These are phyloP conservation scores for Komagataella populi DNA, from an alignment of 805 yeast species.

Conservation along the genomic window DNA sequence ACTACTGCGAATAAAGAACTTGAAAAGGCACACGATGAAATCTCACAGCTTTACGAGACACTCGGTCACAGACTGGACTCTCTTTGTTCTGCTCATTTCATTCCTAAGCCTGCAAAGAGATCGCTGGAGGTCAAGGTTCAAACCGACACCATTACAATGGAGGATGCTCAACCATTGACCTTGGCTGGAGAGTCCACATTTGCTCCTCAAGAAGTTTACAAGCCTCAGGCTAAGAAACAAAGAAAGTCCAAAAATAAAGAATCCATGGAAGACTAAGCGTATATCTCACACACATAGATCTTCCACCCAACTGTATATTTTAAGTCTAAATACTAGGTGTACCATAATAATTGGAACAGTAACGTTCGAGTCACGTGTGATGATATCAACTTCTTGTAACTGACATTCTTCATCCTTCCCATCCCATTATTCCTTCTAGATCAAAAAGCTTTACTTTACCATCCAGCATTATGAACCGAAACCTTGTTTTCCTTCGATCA, in stretches of 20 bases:
- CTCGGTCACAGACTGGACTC: slow-evolving; percentile 72
- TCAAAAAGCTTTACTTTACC: background rate
- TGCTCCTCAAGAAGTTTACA: slow-evolving; percentile 93
- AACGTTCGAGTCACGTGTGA: background rate
- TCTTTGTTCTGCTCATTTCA: slow-evolving; percentile 84
- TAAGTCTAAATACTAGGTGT: background rate
- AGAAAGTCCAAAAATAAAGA: slow-evolving; percentile 5
- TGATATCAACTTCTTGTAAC: background rate
- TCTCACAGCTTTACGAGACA: slow-evolving; percentile 45
- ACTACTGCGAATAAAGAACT: slow-evolving; percentile 43
- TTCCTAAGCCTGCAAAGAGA: slow-evolving; percentile 82
- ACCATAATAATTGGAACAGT: background rate
- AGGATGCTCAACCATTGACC: slow-evolving; percentile 90
- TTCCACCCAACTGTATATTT: background rate
- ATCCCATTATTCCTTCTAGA: background rate
- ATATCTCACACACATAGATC: background rate
- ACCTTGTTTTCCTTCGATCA: background rate
- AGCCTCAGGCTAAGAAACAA: slow-evolving; percentile 18
- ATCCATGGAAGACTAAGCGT: background rate
- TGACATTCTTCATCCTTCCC: too few relatives aligned
- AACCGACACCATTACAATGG: slow-evolving; percentile 76
- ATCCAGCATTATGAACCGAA: background rate
- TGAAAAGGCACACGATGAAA: slow-evolving; percentile 66
- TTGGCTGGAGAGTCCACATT: slow-evolving; percentile 58
- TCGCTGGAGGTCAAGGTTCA: slow-evolving; percentile 72